Base-by-base conservation (phyloP, 768 basidiomycete species). In the Lactarius hatsudake region DNA sequence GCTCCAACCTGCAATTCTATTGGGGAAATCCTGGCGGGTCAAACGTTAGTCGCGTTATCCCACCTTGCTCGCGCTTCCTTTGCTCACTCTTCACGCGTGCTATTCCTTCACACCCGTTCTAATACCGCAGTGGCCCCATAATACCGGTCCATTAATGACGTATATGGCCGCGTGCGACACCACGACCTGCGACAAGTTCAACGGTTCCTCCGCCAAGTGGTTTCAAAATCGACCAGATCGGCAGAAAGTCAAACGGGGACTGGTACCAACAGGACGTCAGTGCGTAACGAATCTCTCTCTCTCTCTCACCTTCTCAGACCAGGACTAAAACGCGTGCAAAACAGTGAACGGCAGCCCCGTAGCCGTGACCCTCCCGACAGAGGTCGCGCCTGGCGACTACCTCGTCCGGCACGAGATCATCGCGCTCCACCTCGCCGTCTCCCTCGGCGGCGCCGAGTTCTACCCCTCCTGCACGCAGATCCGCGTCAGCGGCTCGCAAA, bases 371-470 rank as follows among this genome's bases (percentile, higher is more conserved):
- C 70, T 81, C 48, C 79, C 79, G n/a, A 26, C 57, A 23, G 82
- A 81, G 55, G 74, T 93, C 62, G 80, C 84, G 2, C 77, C 87
- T 3, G 91, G 91, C 5, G 84, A 88, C 71, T 93, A 93, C 75
- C 79, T 93, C 66, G 75, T 92, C 73, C 88, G 91, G 1, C 87
- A 91, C 74, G 91, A 93, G 74, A 88, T 93, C 75, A 87, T 93
- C 74, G 87, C 88, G 12, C 83, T 93, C 17, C 91, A 93, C 72
- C 81, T 87, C 56, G 90, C 82, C 7, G 79, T 73, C n/a, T 69
- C 72, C 2, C 12, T 73, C 20, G 86, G 86, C 6, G 89, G 88
- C 23, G 91, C 89, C 0, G 91, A 94, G 76, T 93, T 92, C 76
- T 94, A 94, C 74, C 87, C 89, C 0, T 83, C 84, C 32, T 94